Base-by-base conservation (phyloP, 2,329 filamentous ascomycete species). In the Didymella keratinophila region DNA sequence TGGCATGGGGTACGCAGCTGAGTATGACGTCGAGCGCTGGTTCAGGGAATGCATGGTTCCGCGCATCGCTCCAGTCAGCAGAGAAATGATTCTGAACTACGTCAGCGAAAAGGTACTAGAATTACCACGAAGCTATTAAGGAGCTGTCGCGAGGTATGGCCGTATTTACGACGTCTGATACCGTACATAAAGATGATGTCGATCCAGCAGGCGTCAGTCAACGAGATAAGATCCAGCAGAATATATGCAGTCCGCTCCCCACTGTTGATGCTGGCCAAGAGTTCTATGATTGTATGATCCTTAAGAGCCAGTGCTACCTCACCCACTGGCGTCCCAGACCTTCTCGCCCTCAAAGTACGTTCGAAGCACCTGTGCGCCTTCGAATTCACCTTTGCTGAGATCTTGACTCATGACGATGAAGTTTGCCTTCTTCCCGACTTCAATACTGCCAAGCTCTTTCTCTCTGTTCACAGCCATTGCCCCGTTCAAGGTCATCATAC, bases 1-100 rank as follows among this genome's bases (percentile, higher is more conserved):
- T 27, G 86, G 86, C 0, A 88, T 87, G 85, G 85, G 85, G 0
- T 88, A 87, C 74, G 85, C 85, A 7, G 81, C 84, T 58, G 86
- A 87, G 65, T 87, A 86, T 65, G 82, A 88, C 69, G 86, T 87
- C 0, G 85, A 87, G 72, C 75, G 86, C 45, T 88, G 85, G 71
- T 65, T 87, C 52, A 77, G 86, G 36, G 85, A 87, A 71, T 83
- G 82, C 51, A 81, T 87, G 56, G 84, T 87, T 10, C 85, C 85
- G 1, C 70, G 85, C 21, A 85, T 87, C 59, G 85, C 85, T 2
- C 85, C 85, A 0, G 83, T 87, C 6, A 86, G 83, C 64, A 73
- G 83, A 53, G 89, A 92, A 78, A 92, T 92, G 89, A 90, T 92
- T 51, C 78, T 90, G 79, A 92, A 91, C 64, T 91, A 87, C 71